Conservation (phyloP, 306 rosid species). For the Rubus parviflorus region DNA sequence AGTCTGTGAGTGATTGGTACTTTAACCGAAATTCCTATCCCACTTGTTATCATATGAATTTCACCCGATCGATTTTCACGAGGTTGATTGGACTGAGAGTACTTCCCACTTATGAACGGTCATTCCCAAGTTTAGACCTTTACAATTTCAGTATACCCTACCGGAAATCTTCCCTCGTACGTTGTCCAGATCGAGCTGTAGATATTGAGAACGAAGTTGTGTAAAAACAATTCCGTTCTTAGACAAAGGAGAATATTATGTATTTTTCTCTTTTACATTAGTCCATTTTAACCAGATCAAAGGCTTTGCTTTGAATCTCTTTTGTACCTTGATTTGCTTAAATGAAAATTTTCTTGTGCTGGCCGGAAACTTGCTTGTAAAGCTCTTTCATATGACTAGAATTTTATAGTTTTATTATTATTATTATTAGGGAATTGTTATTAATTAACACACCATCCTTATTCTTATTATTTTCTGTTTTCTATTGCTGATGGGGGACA, state of each 20-base stretch:
- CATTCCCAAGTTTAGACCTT: background rate
- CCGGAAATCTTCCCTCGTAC: background rate
- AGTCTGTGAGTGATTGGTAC: constrained; percentile 87
- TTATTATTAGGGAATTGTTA: too few relatives aligned
- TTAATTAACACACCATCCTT: too few relatives aligned
- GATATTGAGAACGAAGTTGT: background rate
- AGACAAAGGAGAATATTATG: background rate
- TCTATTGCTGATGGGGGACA: too few relatives aligned
- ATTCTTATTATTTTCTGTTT: too few relatives aligned
- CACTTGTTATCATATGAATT: constrained; percentile 68
- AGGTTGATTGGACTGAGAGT: constrained; percentile 23
- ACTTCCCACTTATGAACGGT: constrained; percentile 2
- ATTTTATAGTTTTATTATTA: too few relatives aligned
- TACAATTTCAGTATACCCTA: background rate
- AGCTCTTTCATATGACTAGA: too few relatives aligned
- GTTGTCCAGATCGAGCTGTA: background rate
- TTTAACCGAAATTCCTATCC: constrained; percentile 74
- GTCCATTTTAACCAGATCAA: background rate
- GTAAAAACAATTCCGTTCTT: too few relatives aligned
- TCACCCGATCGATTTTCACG: constrained; percentile 46
- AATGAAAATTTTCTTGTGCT: background rate
- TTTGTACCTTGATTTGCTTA: background rate
- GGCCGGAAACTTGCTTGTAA: too few relatives aligned
- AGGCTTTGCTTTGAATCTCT: background rate
- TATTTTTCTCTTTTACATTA: background rate